These are phyloP conservation scores for Aspergillus pseudonomiae DNA, from an alignment of 2,329 filamentous ascomycete genomes.

Conservation along the genomic window DNA sequence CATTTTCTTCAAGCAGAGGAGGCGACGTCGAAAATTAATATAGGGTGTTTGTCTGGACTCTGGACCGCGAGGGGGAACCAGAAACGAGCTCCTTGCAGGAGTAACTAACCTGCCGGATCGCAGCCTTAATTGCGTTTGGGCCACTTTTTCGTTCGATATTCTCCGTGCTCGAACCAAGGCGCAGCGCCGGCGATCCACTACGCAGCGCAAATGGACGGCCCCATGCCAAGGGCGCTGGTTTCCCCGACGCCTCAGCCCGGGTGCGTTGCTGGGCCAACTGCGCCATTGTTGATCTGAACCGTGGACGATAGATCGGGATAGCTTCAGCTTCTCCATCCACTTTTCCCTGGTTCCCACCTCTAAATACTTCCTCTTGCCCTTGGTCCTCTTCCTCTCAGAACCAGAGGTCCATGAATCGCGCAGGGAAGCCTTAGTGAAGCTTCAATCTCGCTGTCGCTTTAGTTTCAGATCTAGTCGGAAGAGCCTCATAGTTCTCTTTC, in stretches of 20 bases:
- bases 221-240: slow-evolving; percentile 32
- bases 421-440: slow-evolving; percentile 9
- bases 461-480: slow-evolving; percentile 18
- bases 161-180: slow-evolving; percentile 21
- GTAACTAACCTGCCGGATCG: slow-evolving; percentile 17
- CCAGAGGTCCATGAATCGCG: slow-evolving; percentile 12
- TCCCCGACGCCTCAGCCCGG: slow-evolving; percentile 33
- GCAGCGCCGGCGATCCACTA: slow-evolving; percentile 22
- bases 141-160: slow-evolving; percentile 12
- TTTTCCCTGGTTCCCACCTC: slow-evolving; percentile 34
- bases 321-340: slow-evolving; percentile 29
- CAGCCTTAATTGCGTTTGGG: slow-evolving; percentile 20
- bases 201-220: slow-evolving; percentile 15
- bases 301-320: slow-evolving; percentile 37
- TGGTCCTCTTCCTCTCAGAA: slow-evolving; percentile 16
- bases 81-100: slow-evolving; percentile 24
- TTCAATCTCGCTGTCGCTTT: slow-evolving; percentile 12
- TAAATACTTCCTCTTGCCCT: slow-evolving; percentile 33
- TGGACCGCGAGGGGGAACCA: slow-evolving; percentile 15
- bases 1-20: neutral
- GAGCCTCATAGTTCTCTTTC: slow-evolving; percentile 16
- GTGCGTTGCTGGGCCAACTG: slow-evolving; percentile 42
- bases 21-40: slow-evolving; percentile 15
- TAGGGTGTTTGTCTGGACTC: slow-evolving; percentile 19
- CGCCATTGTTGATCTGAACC: slow-evolving; percentile 44